Conservation (phyloP, 176 grass and related monocot genomes). For the Otatea glauca region DNA sequence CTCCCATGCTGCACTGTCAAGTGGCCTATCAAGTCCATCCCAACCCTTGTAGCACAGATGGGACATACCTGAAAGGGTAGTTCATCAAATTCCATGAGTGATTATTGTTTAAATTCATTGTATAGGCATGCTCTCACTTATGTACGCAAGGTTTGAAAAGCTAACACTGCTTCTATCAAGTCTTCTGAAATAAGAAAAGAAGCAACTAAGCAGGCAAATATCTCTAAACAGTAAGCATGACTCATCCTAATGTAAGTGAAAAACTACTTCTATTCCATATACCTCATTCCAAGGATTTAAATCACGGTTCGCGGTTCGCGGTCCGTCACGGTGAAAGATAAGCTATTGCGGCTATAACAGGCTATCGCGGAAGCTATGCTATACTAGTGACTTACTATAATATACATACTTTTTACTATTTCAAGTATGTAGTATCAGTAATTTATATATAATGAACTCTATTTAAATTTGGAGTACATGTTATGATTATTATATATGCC, state of each 20-base stretch:
- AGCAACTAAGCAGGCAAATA: not conserved
- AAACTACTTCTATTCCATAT: not conserved
- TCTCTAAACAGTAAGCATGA: not conserved
- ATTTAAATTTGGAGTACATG: too few relatives aligned
- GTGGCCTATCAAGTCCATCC: constrained; percentile 81
- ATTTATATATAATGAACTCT: too few relatives aligned
- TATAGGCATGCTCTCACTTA: not conserved
- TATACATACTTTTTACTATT: too few relatives aligned
- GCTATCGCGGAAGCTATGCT: too few relatives aligned
- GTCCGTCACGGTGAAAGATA: too few relatives aligned
- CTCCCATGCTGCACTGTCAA: constrained; percentile 77
- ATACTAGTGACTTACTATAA: too few relatives aligned
- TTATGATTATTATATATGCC: too few relatives aligned
- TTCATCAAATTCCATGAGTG: constrained; percentile 35
- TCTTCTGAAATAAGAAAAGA: not conserved
- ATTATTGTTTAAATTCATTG: constrained; percentile 27
- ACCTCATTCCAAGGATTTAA: not conserved
- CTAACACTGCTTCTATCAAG: not conserved
- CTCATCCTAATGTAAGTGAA: not conserved
- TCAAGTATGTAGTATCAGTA: too few relatives aligned
- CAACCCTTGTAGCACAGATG: constrained; percentile 71
- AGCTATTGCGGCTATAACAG: too few relatives aligned
- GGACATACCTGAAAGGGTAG: constrained; percentile 75
- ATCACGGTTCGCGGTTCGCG: too few relatives aligned
- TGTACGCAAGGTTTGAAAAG: not conserved